Evolutionary conservation across 1,139 yeast species (phyloP), one percentile per base, ranked within the genome.

Genomic region (Geotrichum phurueaensis): DNA sequence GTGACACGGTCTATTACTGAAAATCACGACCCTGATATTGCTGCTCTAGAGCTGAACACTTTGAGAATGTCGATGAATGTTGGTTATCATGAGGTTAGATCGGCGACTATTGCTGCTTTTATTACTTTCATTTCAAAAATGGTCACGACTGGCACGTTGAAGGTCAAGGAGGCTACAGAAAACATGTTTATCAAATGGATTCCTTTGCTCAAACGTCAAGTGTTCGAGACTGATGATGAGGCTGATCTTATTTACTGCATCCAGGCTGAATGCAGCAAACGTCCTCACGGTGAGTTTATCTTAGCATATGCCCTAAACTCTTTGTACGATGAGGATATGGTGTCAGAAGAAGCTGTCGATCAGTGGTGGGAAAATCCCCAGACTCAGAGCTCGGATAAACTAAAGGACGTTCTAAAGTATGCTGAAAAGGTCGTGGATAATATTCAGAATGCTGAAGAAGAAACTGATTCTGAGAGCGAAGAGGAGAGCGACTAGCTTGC

Each of bases 31-130:
- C 80, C 90, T 64, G 98, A 94, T 70, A 92, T 96, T 13, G 97
- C 99, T 0, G 78, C 90, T 67, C 78, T 95, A 65, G 99, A 94
- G 75, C 81, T 94, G 69, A 92, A 92, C 71, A 94, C 99, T 0
- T 80, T 95, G 70, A 83, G 98, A 75, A 94, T 95, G 99, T 89
- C 97, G 66, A 87, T 92, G 94, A 91, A 94, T 72, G 98, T 91
- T 15, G 82, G 95, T 0, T 94, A 94, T 73, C 96, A 89, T 69
- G 97, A 92, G 70, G 97, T 94, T 15, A 83, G 98, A 71, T 75
- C 78, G 48, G 96, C 96, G 6, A 90, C 97, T 0, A 78, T 85
- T 48, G 79, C 81, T 54, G 95, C 97, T 0, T 78, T 94, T 68
- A 70, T 90, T 54, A 78, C 78, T 56, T 81, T 95, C 69, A 82